Conservation (phyloP, 2,329 filamentous ascomycete species). For the Calonectria pauciramosa region DNA sequence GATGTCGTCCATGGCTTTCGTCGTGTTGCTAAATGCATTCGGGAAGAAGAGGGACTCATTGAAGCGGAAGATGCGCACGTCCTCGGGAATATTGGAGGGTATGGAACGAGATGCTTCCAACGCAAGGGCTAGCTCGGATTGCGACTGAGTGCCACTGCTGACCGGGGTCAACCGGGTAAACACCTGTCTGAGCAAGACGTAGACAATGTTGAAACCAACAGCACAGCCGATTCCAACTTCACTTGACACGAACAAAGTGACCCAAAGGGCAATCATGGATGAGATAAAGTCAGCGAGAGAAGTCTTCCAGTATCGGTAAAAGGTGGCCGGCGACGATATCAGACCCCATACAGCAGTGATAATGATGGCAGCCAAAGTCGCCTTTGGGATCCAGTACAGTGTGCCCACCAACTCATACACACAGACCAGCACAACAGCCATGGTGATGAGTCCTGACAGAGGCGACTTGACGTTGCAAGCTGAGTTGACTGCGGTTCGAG, state of each 20-base stretch:
- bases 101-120: constrained; percentile 32
- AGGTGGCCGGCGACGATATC: constrained; percentile 69
- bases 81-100: constrained; percentile 54
- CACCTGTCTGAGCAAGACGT: constrained; percentile 70
- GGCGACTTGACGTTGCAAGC: constrained; percentile 74
- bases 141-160: constrained; percentile 46
- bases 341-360: constrained; percentile 75
- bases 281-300: constrained; percentile 75
- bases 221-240: constrained; percentile 71
- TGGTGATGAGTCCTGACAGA: constrained; percentile 71
- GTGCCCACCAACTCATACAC: constrained; percentile 73
- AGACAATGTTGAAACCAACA: constrained; percentile 75
- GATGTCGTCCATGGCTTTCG: constrained; percentile 62
- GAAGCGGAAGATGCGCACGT: constrained; percentile 70
- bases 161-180: constrained; percentile 59
- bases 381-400: constrained; percentile 77
- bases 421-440: constrained; percentile 71
- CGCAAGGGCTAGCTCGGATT: constrained; percentile 41
- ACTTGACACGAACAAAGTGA: constrained; percentile 72
- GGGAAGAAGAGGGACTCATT: constrained; percentile 72
- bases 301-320: constrained; percentile 75
- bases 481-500: constrained; percentile 76
- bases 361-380: constrained; percentile 75
- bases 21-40: constrained; percentile 69
- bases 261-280: constrained; percentile 74